These are phyloP conservation scores for Vanilla planifolia DNA, from an alignment of 106 monocot genomes.

Conservation along the genomic window DNA sequence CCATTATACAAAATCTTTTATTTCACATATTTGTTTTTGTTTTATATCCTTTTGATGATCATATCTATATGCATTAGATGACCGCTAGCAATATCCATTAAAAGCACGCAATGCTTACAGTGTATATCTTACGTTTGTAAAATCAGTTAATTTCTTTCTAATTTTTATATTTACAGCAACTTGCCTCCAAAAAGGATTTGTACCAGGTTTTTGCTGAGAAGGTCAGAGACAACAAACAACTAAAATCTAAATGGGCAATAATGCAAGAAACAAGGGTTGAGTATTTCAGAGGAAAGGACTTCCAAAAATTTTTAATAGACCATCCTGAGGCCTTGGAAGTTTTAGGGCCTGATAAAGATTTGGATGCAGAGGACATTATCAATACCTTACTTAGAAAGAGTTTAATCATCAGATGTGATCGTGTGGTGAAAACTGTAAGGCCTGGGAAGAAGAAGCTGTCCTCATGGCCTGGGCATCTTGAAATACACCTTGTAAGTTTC, in stretches of 20 bases:
- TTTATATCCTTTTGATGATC: not conserved
- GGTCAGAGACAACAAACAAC: conserved; percentile 95
- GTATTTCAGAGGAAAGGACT: conserved; percentile 96
- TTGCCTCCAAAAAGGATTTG: conserved; percentile 56
- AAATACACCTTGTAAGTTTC: conserved; percentile 64
- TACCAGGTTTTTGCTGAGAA: conserved; percentile 93
- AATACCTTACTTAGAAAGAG: conserved; percentile 69
- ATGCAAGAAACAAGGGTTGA: conserved; percentile 97
- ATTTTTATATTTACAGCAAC: conserved; percentile 36
- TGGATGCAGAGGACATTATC: conserved; percentile 78
- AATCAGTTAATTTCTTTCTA: conserved; percentile 3
- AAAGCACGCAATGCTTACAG: not conserved
- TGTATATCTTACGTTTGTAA: not conserved
- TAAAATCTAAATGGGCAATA: conserved; percentile 98
- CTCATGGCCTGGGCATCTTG: conserved; percentile 95
- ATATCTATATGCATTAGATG: not conserved
- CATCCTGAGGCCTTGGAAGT: conserved; percentile 76
- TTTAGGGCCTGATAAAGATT: conserved; percentile 66
- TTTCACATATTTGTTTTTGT: no score
- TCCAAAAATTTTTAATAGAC: conserved; percentile 62
- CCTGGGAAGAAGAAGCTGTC: conserved; percentile 97
- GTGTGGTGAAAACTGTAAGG: conserved; percentile 86
- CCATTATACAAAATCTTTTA: no score
- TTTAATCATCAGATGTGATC: conserved; percentile 86
- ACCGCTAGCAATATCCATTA: not conserved